A percentile compares a stretch with the other conserved stretches of the same genome.
phyloP scores from a whole-genome alignment of 2,329 filamentous ascomycete species.

The Xylariaceae sp. region DNA sequence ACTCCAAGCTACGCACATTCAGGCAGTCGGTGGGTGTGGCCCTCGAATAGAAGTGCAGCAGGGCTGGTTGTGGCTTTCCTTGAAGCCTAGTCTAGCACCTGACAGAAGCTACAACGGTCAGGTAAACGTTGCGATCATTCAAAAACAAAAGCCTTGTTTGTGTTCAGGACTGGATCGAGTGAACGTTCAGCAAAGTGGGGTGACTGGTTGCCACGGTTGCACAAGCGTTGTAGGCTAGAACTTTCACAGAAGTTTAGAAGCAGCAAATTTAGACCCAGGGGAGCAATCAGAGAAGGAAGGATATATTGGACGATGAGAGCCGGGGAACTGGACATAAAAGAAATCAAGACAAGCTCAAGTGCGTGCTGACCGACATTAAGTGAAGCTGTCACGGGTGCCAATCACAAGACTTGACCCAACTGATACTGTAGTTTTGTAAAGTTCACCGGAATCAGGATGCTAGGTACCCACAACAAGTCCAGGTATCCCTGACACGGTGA shows the following conservation, averaged over 20 bases:
- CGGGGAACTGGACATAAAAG: too few species aligned
- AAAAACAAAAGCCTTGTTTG: not conserved
- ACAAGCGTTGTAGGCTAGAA: not conserved
- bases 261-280: not conserved
- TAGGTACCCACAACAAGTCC: not conserved
- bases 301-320: too few species aligned
- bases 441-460: too few species aligned
- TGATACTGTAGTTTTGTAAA: not conserved
- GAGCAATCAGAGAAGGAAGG: not conserved
- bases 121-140: slow-evolving; percentile 5
- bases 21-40: slow-evolving; percentile 21
- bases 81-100: slow-evolving; percentile 7
- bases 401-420: slow-evolving; percentile 3
- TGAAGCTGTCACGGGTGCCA: slow-evolving; percentile 10
- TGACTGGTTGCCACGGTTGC: slow-evolving; percentile 11
- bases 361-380: slow-evolving; percentile 6
- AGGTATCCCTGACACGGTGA: too few species aligned
- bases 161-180: not conserved
- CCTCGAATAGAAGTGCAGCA: slow-evolving; percentile 7
- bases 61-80: slow-evolving; percentile 4
- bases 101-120: too few species aligned
- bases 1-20: slow-evolving; percentile 22
- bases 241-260: not conserved
- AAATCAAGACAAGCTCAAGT: slow-evolving; percentile 7
- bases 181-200: not conserved